phyloP scores from a whole-genome alignment of 106 monocot genomes.

The Platanthera zijinensis region DNA sequence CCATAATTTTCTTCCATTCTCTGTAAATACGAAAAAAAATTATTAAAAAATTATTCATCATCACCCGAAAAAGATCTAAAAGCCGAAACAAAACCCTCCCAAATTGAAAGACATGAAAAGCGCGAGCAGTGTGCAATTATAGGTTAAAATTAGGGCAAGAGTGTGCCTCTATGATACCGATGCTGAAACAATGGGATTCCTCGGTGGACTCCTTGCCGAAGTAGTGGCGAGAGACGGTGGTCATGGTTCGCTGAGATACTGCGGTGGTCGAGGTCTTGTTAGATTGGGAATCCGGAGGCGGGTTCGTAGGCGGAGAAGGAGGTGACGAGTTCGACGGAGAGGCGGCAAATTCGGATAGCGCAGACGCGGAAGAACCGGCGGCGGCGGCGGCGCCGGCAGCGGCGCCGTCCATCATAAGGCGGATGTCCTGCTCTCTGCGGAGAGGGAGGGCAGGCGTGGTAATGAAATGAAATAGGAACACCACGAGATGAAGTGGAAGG shows the following conservation, averaged over 20 bases:
- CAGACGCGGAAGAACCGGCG: neutral
- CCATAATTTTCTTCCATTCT: conserved; percentile 79
- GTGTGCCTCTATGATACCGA: conserved; percentile 54
- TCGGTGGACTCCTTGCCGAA: conserved; percentile 36
- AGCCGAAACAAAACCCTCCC: neutral
- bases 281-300: too few species aligned
- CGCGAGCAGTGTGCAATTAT: neutral
- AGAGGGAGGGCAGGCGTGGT: too few species aligned
- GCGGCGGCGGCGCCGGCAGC: conserved; percentile 3
- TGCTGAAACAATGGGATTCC: conserved; percentile 29
- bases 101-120: neutral
- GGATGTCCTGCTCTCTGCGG: neutral
- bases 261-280: too few species aligned
- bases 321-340: neutral
- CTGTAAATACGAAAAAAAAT: conserved; percentile 23
- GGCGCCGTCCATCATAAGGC: neutral
- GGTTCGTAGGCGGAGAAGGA: neutral
- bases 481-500: too few species aligned
- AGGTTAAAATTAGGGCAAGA: conserved; percentile 2
- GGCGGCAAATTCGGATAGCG: neutral
- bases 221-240: conserved; percentile 46
- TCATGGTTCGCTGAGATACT: conserved; percentile 9
- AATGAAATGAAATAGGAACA: too few species aligned
- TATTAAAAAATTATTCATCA: neutral
- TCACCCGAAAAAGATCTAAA: neutral